phyloP scores from a whole-genome alignment of 1,139 yeast species.

The Kodamaea plutei region DNA sequence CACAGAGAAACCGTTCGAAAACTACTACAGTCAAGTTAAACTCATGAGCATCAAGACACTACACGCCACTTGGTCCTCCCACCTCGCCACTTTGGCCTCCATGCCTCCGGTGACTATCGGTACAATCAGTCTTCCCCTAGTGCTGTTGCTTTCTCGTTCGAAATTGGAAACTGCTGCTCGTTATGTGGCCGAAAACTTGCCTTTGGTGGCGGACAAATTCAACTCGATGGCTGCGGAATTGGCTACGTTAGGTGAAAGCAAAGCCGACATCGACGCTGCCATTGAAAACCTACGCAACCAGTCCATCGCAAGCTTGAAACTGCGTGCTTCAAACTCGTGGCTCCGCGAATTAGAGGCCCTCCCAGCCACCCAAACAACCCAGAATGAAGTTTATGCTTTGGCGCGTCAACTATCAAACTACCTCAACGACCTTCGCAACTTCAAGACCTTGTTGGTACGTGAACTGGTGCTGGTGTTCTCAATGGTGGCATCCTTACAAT shows the following conservation, averaged over 20 bases:
- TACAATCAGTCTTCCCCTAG: conserved; percentile 15
- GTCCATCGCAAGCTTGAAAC: conserved; percentile 30
- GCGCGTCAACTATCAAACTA: conserved; percentile 9
- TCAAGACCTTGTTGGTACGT: conserved; percentile 23
- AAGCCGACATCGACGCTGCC: conserved; percentile 25
- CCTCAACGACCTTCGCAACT: conserved; percentile 18
- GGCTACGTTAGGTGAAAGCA: conserved; percentile 24
- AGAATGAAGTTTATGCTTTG: neutral
- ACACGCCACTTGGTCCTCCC: conserved; percentile 44
- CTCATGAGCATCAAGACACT: conserved; percentile 46
- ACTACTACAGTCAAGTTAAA: conserved; percentile 44
- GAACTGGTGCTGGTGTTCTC: conserved; percentile 27
- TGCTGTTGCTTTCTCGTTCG: conserved; percentile 24
- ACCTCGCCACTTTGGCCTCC: conserved; percentile 36
- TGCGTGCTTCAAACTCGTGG: conserved; percentile 2
- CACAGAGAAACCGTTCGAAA: conserved; percentile 50
- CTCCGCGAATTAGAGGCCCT: neutral
- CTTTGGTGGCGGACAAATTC: conserved; percentile 31
- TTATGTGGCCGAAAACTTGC: conserved; percentile 25
- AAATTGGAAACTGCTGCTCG: conserved; percentile 22
- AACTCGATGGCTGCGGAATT: conserved; percentile 36
- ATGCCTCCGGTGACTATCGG: conserved; percentile 28
- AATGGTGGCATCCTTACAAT: conserved; percentile 35
- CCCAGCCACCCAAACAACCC: neutral
- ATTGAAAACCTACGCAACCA: conserved; percentile 34